phyloP scores from a whole-genome alignment of 2,329 filamentous ascomycete genomes.

The Peltaster fructicola region DNA sequence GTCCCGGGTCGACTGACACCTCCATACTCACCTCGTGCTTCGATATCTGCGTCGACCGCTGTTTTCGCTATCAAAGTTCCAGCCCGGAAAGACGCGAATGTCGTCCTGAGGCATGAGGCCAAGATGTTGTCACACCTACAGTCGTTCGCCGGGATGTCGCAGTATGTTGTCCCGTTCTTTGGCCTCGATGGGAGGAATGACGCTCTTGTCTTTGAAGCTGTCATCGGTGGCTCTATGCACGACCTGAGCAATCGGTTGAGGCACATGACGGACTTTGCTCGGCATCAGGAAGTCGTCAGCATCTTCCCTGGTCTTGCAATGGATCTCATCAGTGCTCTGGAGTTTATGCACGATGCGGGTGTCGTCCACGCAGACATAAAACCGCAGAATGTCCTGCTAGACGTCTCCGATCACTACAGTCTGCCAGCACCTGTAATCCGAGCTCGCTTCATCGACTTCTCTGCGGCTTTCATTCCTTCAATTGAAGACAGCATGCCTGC shows the following conservation, averaged over 20 bases:
- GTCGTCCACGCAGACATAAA: conserved; percentile 31
- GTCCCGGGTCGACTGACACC: conserved; percentile 5
- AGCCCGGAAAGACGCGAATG: conserved; percentile 15
- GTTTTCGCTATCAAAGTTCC: conserved; percentile 19
- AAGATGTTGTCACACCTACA: conserved; percentile 16
- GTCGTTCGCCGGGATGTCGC: conserved; percentile 6
- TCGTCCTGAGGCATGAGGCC: conserved; percentile 19
- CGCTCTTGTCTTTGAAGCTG: conserved; percentile 18
- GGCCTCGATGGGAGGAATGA: conserved; percentile 16
- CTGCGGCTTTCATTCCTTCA: conserved; percentile 18
- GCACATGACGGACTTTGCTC: conserved; percentile 17
- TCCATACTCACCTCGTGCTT: conserved; percentile 4
- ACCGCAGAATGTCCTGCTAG: conserved; percentile 28
- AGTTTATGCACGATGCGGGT: conserved; percentile 23
- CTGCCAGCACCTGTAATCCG: conserved; percentile 10
- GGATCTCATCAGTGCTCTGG: conserved; percentile 23
- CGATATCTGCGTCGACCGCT: conserved; percentile 5
- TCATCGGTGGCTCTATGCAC: conserved; percentile 17
- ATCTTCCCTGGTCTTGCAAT: conserved; percentile 24
- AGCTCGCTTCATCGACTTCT: conserved; percentile 27
- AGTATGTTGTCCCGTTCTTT: conserved; percentile 18
- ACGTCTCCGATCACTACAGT: conserved; percentile 9
- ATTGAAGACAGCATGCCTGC: conserved; percentile 11
- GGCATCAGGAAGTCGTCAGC: conserved; percentile 19
- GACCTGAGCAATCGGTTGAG: conserved; percentile 12